Base-by-base conservation (phyloP, 495 filamentous ascomycete genomes). In the Tirmania nivea region DNA sequence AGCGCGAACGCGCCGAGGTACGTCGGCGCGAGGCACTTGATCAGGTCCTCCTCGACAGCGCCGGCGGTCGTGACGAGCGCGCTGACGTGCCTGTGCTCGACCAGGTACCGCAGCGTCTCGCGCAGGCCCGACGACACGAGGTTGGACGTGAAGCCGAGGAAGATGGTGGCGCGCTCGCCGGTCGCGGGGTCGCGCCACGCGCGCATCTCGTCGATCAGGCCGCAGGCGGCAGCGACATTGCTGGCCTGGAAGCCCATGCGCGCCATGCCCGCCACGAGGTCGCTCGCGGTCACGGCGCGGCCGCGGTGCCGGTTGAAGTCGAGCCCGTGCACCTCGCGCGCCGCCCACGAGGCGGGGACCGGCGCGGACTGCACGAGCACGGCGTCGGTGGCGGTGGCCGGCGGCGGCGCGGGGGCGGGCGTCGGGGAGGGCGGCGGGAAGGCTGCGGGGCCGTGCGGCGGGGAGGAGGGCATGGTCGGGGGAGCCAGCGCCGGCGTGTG, bases 1-100 rank as follows among this genome's bases (percentile, higher is more conserved):
- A 82, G 78, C 49, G 69, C 71, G 70, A 96, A 96, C 9, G 81
- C 77, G 34, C 84, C 88, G 58, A 95, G 76, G 64, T 96, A 96
- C 10, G 92, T 99, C 17, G 83, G 80, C 5, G 79, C 90, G 1
- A 96, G 78, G 59, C 92, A 96, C 69, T 99, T 99, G 72, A 96
- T 96, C 48, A 99, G 73, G 64, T 96, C 90, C 66, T 99, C 90
- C 67, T 99, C 90, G 35, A 99, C 76, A 5, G 88, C 92, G n/a
- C 90, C 90, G 0, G 92, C 90, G 2, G 90, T 92, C 14, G 89
- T 92, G 54, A 99, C 92, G 57, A 96, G 83, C 54, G 80, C 83
- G 0, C 84, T 87, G 55, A 96, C 78, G 64, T 96, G 88, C 35
- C 78, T 76, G 68, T 96, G 85, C 66, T 94, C 75, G 11, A 93